These are phyloP conservation scores for Boletus tylopilopsis DNA, from an alignment of 768 basidiomycete species.

Conservation along the genomic window DNA sequence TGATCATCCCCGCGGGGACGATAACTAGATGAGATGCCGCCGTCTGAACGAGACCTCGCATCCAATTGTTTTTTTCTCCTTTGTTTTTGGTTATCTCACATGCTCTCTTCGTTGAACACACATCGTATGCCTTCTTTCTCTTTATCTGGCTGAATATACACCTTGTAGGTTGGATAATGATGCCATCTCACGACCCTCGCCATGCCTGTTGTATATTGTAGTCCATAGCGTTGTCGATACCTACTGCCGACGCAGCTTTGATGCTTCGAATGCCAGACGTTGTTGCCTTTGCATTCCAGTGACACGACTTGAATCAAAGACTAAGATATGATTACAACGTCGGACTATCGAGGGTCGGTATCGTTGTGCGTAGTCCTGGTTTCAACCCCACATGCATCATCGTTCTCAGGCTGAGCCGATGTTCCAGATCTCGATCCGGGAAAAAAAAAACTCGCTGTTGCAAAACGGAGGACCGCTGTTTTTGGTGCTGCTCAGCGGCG, in stretches of 20 bases:
- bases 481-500: conserved; percentile 29
- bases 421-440: conserved; percentile 28
- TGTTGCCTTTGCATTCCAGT: conserved; percentile 17
- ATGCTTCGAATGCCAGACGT: conserved; percentile 18
- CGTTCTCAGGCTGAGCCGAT: conserved; percentile 17
- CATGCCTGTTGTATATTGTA: conserved; percentile 30
- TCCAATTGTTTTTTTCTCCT: conserved; percentile 13
- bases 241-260: conserved; percentile 19
- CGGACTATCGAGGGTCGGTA: background rate
- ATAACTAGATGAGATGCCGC: conserved; percentile 27
- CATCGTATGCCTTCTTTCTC: conserved; percentile 14
- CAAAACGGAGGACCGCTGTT: conserved; percentile 29
- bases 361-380: conserved; percentile 5
- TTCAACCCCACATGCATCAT: conserved; percentile 24
- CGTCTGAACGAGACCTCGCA: conserved; percentile 11
- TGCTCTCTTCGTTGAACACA: conserved; percentile 11
- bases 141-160: conserved; percentile 20
- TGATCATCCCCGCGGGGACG: conserved; percentile 29
- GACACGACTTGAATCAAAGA: background rate
- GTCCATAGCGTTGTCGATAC: conserved; percentile 28
- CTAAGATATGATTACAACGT: conserved; percentile 3
- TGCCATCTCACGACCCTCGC: conserved; percentile 15
- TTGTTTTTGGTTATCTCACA: conserved; percentile 18
- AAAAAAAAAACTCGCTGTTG: conserved; percentile 23
- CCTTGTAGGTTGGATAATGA: conserved; percentile 27